Evolutionary conservation across 164 flowering plant species (phyloP), one percentile per base, ranked within the genome.

Genomic region (Chimonanthus praecox): DNA sequence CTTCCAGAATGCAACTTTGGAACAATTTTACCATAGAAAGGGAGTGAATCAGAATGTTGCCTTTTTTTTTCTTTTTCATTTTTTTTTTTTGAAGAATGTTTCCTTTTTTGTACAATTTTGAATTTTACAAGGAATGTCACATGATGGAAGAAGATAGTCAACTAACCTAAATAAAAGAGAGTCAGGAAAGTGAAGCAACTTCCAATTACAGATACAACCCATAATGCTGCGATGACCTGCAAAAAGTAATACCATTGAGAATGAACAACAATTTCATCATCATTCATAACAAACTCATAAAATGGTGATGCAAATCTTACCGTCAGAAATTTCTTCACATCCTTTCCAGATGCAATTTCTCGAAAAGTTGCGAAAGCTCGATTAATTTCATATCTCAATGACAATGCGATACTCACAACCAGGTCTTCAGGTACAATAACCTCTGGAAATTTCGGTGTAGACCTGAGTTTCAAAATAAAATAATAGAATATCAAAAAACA

Each of bases 401-500:
- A 78, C 47, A 85, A 73, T 21, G 91, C 91, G 76, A 89, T 62
- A 69, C 81, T 77, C 64, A 75, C 77, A 71, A 87, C 80, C n/a
- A 88, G 77, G 13, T 85, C 90, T 76, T 89, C 91, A 5, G 94
- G 91, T 67, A 94, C 69, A 47, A 71, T 75, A 69, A 89, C 79
- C 60, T 86, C 90, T 1, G 98, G 97, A 46, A 90, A 83, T 44
- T 74, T 80, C 4, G 89, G 88, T 0, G 86, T 85, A 46, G 91
- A 76, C 84, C 98, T 92, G 63, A n/a, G 18, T 67, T 68, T 50
- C 71, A 6, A 68, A 64, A 4, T 66, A 21, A 74, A 64, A 44
- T 7, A 10, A 78, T 0, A 73, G 15, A 16, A 33, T 18, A 18
- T 54, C 60, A 54, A n/a, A 54, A 54, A n/a, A 7, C 60, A 13